A percentile compares a stretch with the other conserved stretches of the same genome.
These are phyloP conservation scores for Beauveria rudraprayagi DNA, from an alignment of 2,329 filamentous ascomycete species.

Conservation along the genomic window DNA sequence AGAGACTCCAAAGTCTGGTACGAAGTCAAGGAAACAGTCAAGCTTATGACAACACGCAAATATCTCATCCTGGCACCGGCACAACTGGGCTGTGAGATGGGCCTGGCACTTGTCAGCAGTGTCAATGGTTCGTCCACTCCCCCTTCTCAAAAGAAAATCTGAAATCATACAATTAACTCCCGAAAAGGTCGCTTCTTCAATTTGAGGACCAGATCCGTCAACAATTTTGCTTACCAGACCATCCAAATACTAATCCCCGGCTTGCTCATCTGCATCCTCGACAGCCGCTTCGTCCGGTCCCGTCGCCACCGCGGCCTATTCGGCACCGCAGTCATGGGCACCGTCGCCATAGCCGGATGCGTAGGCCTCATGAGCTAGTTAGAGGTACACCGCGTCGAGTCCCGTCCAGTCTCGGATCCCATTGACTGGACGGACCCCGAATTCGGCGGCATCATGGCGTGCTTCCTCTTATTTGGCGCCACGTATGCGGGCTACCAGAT, in stretches of 20 bases:
- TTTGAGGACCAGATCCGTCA: neutral
- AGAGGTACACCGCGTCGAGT: neutral
- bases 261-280: constrained; percentile 5
- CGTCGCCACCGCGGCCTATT: neutral
- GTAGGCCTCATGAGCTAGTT: constrained; percentile 3
- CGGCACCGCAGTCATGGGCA: constrained; percentile 2
- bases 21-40: constrained; percentile 4
- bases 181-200: neutral
- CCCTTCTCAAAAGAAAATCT: neutral
- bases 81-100: constrained; percentile 8
- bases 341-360: neutral
- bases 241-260: constrained; percentile 7
- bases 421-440: neutral
- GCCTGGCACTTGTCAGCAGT: neutral
- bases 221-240: neutral
- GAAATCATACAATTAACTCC: neutral
- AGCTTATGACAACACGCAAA: constrained; percentile 4
- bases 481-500: constrained; percentile 8
- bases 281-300: neutral
- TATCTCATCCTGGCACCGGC: constrained; percentile 7
- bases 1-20: neutral
- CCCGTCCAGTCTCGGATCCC: neutral
- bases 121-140: neutral
- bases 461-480: constrained; percentile 1
- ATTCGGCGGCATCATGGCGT: neutral